phyloP scores from a whole-genome alignment of 2,329 filamentous ascomycete genomes.

The Didymella pinodella region DNA sequence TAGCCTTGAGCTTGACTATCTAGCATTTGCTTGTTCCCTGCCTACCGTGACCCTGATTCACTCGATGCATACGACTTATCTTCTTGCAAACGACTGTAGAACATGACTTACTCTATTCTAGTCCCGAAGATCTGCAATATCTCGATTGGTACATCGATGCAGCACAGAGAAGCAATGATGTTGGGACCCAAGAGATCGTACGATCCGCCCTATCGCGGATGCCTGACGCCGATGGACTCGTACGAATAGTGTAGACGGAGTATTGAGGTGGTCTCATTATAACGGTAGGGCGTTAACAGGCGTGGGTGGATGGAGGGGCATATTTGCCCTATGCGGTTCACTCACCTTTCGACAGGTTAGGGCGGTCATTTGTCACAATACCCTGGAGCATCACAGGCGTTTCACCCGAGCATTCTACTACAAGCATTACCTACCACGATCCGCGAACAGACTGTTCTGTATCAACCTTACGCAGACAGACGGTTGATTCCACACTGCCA shows the following conservation, averaged over 20 bases:
- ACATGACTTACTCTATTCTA: slow-evolving; percentile 18
- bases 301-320: slow-evolving; percentile 26
- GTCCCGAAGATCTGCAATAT: slow-evolving; percentile 4
- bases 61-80: slow-evolving; percentile 12
- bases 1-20: slow-evolving; percentile 1
- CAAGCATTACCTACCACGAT: slow-evolving; percentile 19
- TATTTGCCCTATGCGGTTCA: slow-evolving; percentile 22
- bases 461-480: slow-evolving; percentile 22
- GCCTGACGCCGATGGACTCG: background rate
- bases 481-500: slow-evolving; percentile 9
- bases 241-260: slow-evolving; percentile 2
- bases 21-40: background rate
- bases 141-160: slow-evolving; percentile 1
- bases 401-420: slow-evolving; percentile 23
- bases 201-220: background rate
- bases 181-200: slow-evolving; percentile 7
- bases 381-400: slow-evolving; percentile 19
- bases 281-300: slow-evolving; percentile 20
- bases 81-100: slow-evolving; percentile 9
- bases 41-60: slow-evolving; percentile 2
- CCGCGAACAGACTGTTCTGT: slow-evolving; percentile 18
- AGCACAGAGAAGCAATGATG: slow-evolving; percentile 6
- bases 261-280: slow-evolving; percentile 1
- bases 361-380: slow-evolving; percentile 13
- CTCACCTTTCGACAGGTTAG: slow-evolving; percentile 27